Conservation (phyloP, 1,284 basidiomycete species). For the Earliella scabrosa region DNA sequence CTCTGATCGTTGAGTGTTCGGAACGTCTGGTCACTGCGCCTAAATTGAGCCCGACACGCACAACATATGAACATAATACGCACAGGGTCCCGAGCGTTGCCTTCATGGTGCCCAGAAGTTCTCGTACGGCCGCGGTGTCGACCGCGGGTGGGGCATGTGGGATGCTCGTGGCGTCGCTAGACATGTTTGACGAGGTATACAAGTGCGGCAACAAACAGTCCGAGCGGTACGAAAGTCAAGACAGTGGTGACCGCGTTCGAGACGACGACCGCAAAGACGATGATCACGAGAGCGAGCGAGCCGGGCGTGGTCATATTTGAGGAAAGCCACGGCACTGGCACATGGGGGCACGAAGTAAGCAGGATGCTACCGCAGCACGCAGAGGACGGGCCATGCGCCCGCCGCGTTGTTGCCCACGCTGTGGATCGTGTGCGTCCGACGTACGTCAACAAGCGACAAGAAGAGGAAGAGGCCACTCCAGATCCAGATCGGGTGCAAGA, state of each 20-base stretch:
- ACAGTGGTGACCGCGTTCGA: conserved; percentile 1
- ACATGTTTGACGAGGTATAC: conserved; percentile 4
- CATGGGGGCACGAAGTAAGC: neutral
- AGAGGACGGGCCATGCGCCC: conserved; percentile 4
- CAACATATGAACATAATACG: conserved; percentile 2
- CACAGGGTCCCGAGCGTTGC: conserved; percentile 24
- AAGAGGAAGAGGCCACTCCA: neutral
- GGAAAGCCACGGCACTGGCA: neutral
- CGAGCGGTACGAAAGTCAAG: conserved; percentile 11
- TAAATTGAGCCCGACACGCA: neutral
- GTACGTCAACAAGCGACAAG: neutral
- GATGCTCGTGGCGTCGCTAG: neutral
- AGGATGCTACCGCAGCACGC: conserved; percentile 4
- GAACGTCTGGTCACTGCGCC: conserved; percentile 35
- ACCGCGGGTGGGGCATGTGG: neutral
- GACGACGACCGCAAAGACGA: conserved; percentile 15
- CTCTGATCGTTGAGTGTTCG: conserved; percentile 36
- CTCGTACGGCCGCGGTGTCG: conserved; percentile 24
- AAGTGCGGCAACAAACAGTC: neutral
- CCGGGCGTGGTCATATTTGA: conserved; percentile 17
- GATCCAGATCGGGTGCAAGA: conserved; percentile 9
- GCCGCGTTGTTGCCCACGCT: conserved; percentile 12
- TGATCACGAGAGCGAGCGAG: conserved; percentile 11
- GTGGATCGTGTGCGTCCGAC: neutral
- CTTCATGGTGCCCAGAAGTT: conserved; percentile 29